Conservation (phyloP, 495 filamentous ascomycete genomes). For the Copromyces sp. region DNA sequence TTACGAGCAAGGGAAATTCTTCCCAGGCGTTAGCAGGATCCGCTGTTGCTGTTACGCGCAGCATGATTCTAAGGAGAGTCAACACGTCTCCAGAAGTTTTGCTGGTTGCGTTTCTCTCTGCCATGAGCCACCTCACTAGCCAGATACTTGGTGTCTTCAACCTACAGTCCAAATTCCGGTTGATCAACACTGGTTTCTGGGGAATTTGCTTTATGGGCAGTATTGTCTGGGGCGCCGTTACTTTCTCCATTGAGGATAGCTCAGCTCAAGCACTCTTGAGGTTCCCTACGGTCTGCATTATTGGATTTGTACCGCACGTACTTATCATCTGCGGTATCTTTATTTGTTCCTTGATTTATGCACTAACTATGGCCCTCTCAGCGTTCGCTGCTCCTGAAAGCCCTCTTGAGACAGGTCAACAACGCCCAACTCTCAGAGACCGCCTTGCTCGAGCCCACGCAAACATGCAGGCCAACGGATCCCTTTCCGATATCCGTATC, state of each 20-base stretch:
- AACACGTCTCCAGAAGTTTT: conserved; percentile 89
- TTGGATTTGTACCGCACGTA: conserved; percentile 89
- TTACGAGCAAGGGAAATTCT: conserved; percentile 33
- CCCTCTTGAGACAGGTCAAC: conserved; percentile 27
- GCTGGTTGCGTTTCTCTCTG: conserved; percentile 75
- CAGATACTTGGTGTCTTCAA: conserved; percentile 72
- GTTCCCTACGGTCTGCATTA: conserved; percentile 88
- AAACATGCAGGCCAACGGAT: conserved; percentile 87
- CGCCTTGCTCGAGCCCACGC: conserved; percentile 58
- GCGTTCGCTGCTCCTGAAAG: conserved; percentile 55
- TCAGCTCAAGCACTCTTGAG: conserved; percentile 46
- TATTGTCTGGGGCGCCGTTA: conserved; percentile 59
- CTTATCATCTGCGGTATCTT: conserved; percentile 70
- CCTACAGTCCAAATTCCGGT: conserved; percentile 63
- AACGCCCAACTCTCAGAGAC: conserved; percentile 24
- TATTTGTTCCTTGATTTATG: conserved; percentile 65
- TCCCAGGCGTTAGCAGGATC: conserved; percentile 30
- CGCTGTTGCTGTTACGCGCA: conserved; percentile 39
- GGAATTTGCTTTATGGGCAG: conserved; percentile 77
- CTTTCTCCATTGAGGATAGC: conserved; percentile 44
- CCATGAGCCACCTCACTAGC: conserved; percentile 78
- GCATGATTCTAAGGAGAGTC: conserved; percentile 47
- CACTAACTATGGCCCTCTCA: conserved; percentile 62
- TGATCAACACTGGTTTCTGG: conserved; percentile 82
- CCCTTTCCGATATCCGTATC: conserved; percentile 66